These are phyloP conservation scores for Ramalina intermedia DNA, from an alignment of 495 filamentous ascomycete genomes.

Conservation along the genomic window DNA sequence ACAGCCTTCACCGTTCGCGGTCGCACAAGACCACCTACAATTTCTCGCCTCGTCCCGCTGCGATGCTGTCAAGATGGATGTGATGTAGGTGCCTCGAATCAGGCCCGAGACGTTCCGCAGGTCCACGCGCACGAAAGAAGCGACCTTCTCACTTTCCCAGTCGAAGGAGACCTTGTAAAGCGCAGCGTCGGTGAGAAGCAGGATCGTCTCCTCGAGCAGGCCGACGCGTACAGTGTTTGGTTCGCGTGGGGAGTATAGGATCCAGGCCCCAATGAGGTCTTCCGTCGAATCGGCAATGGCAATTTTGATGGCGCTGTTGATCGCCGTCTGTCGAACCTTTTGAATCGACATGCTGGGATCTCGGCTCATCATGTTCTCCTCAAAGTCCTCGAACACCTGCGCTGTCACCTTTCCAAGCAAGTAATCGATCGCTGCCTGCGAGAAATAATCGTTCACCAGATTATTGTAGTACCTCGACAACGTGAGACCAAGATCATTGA, in stretches of 20 bases:
- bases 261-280: slow-evolving; percentile 77
- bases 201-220: slow-evolving; percentile 70
- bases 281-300: slow-evolving; percentile 72
- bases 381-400: slow-evolving; percentile 80
- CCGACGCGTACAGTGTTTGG: slow-evolving; percentile 47
- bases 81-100: slow-evolving; percentile 74
- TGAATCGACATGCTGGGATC: slow-evolving; percentile 78
- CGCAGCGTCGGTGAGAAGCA: slow-evolving; percentile 72
- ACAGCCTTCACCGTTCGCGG: no score
- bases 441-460: slow-evolving; percentile 92
- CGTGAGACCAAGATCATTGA: slow-evolving; percentile 86
- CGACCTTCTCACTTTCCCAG: slow-evolving; percentile 84
- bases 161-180: slow-evolving; percentile 83
- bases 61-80: slow-evolving; percentile 57
- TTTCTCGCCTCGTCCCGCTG: slow-evolving; percentile 52
- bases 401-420: slow-evolving; percentile 77
- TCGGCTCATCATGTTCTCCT: slow-evolving; percentile 69
- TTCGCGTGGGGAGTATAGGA: slow-evolving; percentile 52
- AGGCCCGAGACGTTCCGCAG: slow-evolving; percentile 56
- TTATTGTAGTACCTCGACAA: slow-evolving; percentile 58
- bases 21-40: neutral
- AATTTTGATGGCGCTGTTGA: slow-evolving; percentile 71
- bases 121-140: slow-evolving; percentile 75
- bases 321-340: slow-evolving; percentile 72
- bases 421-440: slow-evolving; percentile 86